Percentiles rank a stretch among this genome's conserved stretches.
Conservation (phyloP, 192 early-diverging fungal genomes). For the Spizellomyces sp. region DNA sequence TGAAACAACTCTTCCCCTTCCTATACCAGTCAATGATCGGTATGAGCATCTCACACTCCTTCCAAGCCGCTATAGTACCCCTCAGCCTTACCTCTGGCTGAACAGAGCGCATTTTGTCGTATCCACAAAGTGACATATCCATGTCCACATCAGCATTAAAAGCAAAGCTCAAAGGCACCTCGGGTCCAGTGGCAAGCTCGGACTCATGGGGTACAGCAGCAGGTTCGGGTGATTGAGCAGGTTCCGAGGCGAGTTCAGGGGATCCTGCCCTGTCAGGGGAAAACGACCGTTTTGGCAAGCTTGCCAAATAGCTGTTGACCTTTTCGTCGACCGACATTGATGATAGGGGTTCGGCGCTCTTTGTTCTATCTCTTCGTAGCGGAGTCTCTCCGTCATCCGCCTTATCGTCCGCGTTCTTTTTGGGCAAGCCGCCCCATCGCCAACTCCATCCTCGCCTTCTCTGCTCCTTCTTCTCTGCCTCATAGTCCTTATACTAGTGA, state of each 20-base stretch:
- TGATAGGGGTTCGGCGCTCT: constrained; percentile 9
- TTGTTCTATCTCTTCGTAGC: constrained; percentile 9
- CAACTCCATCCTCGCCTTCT: constrained; percentile 62
- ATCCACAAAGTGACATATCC: constrained; percentile 30
- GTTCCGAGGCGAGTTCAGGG: not conserved
- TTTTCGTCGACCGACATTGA: constrained; percentile 47
- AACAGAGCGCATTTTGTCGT: constrained; percentile 23
- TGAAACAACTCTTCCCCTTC: constrained; percentile 51
- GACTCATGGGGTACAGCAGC: constrained; percentile 19
- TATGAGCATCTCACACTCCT: not conserved
- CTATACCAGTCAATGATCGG: not conserved
- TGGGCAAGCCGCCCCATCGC: constrained; percentile 74
- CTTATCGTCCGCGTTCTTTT: constrained; percentile 27
- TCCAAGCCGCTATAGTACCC: not conserved
- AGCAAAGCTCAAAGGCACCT: constrained; percentile 25
- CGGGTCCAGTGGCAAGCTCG: constrained; percentile 10
- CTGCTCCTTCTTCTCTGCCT: constrained; percentile 8
- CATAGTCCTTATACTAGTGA: constrained; percentile 1
- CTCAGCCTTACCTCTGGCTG: constrained; percentile 11
- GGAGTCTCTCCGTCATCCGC: not conserved
- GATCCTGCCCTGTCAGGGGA: not conserved
- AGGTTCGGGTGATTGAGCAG: constrained; percentile 18
- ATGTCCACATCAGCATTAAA: constrained; percentile 28
- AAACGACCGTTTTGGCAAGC: constrained; percentile 30
- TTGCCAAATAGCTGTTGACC: constrained; percentile 49